phyloP scores from a whole-genome alignment of 805 yeast species.

The Kluyveromyces lactis region DNA sequence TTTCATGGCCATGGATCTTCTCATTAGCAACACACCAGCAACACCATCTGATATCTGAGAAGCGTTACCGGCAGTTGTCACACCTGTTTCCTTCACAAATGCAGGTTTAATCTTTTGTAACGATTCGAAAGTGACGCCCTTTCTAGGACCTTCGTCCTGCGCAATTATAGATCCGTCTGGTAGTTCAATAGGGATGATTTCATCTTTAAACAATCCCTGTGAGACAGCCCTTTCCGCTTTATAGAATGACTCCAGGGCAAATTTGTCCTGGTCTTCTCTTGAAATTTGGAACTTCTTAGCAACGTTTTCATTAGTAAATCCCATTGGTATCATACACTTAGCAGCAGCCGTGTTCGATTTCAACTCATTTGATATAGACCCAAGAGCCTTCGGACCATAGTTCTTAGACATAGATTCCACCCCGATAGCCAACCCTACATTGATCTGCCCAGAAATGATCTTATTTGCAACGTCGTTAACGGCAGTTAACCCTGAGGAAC shows the following conservation, averaged over 20 bases:
- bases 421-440: constrained; percentile 85
- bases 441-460: constrained; percentile 80
- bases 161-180: constrained; percentile 39
- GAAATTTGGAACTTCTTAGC: constrained; percentile 56
- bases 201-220: constrained; percentile 73
- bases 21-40: constrained; percentile 77
- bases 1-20: constrained; percentile 76
- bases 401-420: constrained; percentile 90
- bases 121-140: constrained; percentile 71
- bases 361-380: constrained; percentile 47
- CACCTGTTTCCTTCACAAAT: constrained; percentile 64
- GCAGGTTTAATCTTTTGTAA: constrained; percentile 78
- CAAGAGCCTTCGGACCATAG: constrained; percentile 74
- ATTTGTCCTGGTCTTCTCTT: constrained; percentile 73
- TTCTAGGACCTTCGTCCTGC: constrained; percentile 86
- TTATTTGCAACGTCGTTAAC: constrained; percentile 84
- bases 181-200: constrained; percentile 74
- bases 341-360: constrained; percentile 40
- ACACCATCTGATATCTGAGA: constrained; percentile 97
- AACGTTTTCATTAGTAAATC: constrained; percentile 89
- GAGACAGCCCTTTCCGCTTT: constrained; percentile 75
- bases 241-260: constrained; percentile 79
- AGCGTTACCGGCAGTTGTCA: constrained; percentile 93
- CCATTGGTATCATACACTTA: constrained; percentile 91
- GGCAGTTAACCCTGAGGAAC: constrained; percentile 91